phyloP scores from a whole-genome alignment of 441 rosid species.

The Codiaeum variegatum region DNA sequence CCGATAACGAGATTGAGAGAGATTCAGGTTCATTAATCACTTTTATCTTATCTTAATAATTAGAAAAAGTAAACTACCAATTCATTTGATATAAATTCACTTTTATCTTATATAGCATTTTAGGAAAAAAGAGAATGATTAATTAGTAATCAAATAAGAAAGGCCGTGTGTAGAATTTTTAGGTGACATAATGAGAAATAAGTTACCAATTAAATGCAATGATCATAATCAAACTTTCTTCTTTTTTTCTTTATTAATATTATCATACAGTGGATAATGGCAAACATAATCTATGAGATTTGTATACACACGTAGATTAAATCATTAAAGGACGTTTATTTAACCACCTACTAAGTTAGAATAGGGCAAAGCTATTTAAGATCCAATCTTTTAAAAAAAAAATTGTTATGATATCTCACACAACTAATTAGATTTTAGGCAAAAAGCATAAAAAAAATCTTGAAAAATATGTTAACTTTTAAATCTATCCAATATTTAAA shows the following conservation, averaged over 20 bases:
- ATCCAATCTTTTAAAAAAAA: too few relatives aligned
- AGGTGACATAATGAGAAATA: slow-evolving; percentile 1
- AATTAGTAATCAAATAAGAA: neutral
- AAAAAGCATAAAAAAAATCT: too few relatives aligned
- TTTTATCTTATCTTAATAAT: too few relatives aligned
- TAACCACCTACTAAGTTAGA: neutral
- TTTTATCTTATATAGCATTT: neutral
- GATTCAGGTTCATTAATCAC: too few relatives aligned
- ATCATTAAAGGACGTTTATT: neutral
- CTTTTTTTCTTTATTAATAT: neutral
- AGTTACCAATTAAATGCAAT: slow-evolving; percentile 2
- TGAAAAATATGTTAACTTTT: too few relatives aligned
- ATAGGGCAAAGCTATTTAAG: neutral
- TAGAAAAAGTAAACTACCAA: too few relatives aligned
- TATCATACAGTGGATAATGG: neutral
- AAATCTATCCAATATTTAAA: too few relatives aligned
- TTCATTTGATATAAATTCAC: too few relatives aligned
- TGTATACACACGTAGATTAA: neutral
- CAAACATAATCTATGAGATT: neutral
- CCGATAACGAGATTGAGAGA: too few relatives aligned
- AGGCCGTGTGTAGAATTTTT: neutral
- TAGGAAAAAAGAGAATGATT: neutral
- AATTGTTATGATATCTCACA: too few relatives aligned
- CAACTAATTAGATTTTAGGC: too few relatives aligned
- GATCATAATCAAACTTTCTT: neutral